Evolutionary conservation across 495 filamentous ascomycete species (phyloP), one percentile per base, ranked within the genome.

Genomic region (Neurospora sp.): DNA sequence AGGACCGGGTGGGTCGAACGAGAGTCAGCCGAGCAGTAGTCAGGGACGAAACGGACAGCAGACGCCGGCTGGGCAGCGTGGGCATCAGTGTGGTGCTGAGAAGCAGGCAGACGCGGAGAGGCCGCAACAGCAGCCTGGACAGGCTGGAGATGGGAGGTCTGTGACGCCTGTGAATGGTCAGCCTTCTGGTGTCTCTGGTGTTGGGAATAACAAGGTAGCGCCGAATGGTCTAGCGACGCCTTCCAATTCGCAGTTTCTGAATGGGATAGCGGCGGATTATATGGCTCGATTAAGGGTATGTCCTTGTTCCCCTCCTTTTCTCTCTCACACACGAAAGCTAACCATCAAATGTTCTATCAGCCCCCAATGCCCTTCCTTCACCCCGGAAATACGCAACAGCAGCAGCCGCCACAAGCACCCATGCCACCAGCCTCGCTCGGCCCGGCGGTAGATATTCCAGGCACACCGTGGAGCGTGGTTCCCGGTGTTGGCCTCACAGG

Each of bases 1-100:
- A 85, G 11, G 78, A 81, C 35, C 81, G 81, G 11, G 39, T 37
- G 71, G 49, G 70, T 8, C 49, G 11, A 60, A 23, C 23, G 35
- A 78, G 2, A 37, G 76, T 49, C 76, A 79, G 74, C 77, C 75
- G 71, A 49, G 44, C 70, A 72, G 39, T 11, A 72, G 27, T 38
- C 39, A 46, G 70, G 70, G 14, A 31, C n/a, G 12, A 2, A 31
- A 31, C 27, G 18, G n/a, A 7, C 42, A 27, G 23, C 18, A 73
- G 75, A 5, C 62, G 31, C 20, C 23, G 11, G 4, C 42, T 12
- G 5, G 72, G 27, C n/a, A 49, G 35, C 7, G 60, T 44, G 41
- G 60, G 11, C 37, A 11, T 40, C 60, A 31, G 10, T 40, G 39
- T 37, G 39, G 41, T 69, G 71, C 70, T 69, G 70, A 69, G 71